phyloP scores from a whole-genome alignment of 305 asterid species.

The Plantago coronopus region DNA sequence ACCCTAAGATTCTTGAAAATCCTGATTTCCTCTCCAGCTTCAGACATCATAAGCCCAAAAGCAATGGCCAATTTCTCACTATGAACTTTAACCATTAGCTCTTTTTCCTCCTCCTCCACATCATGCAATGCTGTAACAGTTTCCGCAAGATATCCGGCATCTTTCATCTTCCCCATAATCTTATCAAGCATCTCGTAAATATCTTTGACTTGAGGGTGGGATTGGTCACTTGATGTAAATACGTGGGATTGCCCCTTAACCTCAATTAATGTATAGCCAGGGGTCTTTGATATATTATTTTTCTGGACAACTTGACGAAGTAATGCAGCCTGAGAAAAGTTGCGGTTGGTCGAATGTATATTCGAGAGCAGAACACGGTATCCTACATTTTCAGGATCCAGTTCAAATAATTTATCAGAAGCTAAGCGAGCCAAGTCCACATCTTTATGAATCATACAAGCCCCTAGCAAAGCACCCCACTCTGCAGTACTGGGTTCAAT shows the following conservation, averaged over 20 bases:
- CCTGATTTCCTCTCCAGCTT: conserved; percentile 61
- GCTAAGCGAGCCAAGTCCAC: conserved; percentile 55
- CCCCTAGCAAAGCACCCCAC: conserved; percentile 80
- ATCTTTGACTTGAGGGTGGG: conserved; percentile 50
- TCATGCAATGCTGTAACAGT: conserved; percentile 67
- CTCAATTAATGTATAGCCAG: conserved; percentile 82
- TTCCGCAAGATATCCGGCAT: conserved; percentile 65
- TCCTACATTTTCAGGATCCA: conserved; percentile 70
- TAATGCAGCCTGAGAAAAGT: conserved; percentile 68
- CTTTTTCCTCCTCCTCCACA: conserved; percentile 91
- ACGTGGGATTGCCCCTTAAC: conserved; percentile 62
- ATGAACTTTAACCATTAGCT: conserved; percentile 70
- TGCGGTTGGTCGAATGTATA: conserved; percentile 50
- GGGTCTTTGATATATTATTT: conserved; percentile 52
- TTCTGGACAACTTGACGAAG: conserved; percentile 54
- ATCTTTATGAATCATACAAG: conserved; percentile 79
- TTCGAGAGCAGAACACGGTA: conserved; percentile 72
- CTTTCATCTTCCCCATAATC: conserved; percentile 66
- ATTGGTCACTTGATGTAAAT: conserved; percentile 57
- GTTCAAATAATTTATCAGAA: conserved; percentile 53
- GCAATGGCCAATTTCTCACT: conserved; percentile 87
- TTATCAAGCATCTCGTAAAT: conserved; percentile 52
- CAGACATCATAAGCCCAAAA: conserved; percentile 60
- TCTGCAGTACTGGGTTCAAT: conserved; percentile 63
- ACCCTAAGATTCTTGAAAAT: conserved; percentile 80